These are phyloP conservation scores for Dioszegia crocea DNA, from an alignment of 768 basidiomycete genomes.

Conservation along the genomic window DNA sequence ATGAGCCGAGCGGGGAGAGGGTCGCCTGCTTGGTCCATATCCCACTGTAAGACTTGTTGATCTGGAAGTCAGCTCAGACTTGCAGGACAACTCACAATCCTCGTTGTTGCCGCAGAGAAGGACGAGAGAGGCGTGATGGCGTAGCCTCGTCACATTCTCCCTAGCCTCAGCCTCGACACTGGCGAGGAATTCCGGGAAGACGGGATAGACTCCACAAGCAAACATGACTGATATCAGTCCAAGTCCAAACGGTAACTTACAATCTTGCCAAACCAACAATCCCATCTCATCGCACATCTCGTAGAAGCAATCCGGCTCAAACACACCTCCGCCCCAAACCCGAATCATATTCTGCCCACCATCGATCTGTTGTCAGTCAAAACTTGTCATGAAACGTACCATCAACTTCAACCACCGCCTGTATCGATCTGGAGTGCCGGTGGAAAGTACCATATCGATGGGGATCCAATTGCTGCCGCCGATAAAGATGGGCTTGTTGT, in stretches of 20 bases:
- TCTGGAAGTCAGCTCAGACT: background rate
- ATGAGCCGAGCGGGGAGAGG: constrained; percentile 51
- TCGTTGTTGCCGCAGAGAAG: constrained; percentile 68
- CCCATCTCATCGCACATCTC: constrained; percentile 58
- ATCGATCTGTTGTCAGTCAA: constrained; percentile 44
- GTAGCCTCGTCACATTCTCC: constrained; percentile 73
- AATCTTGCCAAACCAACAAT: constrained; percentile 90
- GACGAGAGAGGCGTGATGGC: constrained; percentile 79
- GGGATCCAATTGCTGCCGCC: constrained; percentile 70
- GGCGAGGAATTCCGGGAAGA: constrained; percentile 63
- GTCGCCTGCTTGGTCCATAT: constrained; percentile 13
- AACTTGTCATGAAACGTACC: constrained; percentile 43
- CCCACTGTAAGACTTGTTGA: constrained; percentile 16
- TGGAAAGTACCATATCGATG: constrained; percentile 78
- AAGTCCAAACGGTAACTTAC: constrained; percentile 5
- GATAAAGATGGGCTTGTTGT: constrained; percentile 76
- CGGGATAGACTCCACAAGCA: constrained; percentile 55
- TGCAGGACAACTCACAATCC: constrained; percentile 70
- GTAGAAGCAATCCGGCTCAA: constrained; percentile 63
- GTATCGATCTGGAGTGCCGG: constrained; percentile 59
- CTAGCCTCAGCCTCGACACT: constrained; percentile 62
- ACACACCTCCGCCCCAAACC: constrained; percentile 89
- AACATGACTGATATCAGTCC: constrained; percentile 9
- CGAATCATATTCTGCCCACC: constrained; percentile 92
- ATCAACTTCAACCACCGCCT: constrained; percentile 75